A percentile compares a stretch with the other conserved stretches of the same genome.
phyloP scores from a whole-genome alignment of 1,139 yeast species.

The Candida tropicalis region DNA sequence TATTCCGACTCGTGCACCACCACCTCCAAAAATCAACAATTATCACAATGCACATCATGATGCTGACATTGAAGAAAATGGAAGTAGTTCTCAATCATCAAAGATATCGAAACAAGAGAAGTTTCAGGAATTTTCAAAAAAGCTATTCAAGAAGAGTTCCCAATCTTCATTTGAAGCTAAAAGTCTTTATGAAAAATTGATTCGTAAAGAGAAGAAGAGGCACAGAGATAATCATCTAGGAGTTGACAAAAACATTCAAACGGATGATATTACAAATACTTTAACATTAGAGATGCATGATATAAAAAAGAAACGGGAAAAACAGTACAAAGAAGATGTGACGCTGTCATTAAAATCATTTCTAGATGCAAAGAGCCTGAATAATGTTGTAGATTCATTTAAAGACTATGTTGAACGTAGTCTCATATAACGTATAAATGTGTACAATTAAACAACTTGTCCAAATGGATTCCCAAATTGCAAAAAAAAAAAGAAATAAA shows the following conservation, averaged over 20 bases:
- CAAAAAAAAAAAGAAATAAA: too few relatives aligned
- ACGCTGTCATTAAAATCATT: conserved; percentile 5
- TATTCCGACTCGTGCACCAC: conserved; percentile 7
- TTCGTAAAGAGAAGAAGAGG: conserved; percentile 4
- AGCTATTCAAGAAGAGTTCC: conserved; percentile 5
- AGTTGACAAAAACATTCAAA: conserved; percentile 5
- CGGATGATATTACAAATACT: conserved; percentile 5
- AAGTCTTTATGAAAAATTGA: conserved; percentile 2
- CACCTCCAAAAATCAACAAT: conserved; percentile 7
- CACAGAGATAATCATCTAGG: neutral
- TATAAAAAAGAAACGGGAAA: conserved; percentile 3
- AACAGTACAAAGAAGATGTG: conserved; percentile 5
- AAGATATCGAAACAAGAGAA: conserved; percentile 6
- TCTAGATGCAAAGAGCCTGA: conserved; percentile 4
- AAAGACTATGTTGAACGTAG: conserved; percentile 8
- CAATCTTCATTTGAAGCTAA: conserved; percentile 1
- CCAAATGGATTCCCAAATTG: too few relatives aligned
- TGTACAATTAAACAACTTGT: too few relatives aligned
- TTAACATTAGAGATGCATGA: conserved; percentile 2
- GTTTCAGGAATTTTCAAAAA: conserved; percentile 6
- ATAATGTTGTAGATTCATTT: conserved; percentile 5
- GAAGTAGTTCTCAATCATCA: conserved; percentile 7
- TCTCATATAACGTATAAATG: conserved; percentile 5
- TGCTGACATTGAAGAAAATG: conserved; percentile 3
- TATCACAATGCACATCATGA: neutral